Conservation (phyloP, 2,329 filamentous ascomycete species). For the Apiospora kogelbergensis region DNA sequence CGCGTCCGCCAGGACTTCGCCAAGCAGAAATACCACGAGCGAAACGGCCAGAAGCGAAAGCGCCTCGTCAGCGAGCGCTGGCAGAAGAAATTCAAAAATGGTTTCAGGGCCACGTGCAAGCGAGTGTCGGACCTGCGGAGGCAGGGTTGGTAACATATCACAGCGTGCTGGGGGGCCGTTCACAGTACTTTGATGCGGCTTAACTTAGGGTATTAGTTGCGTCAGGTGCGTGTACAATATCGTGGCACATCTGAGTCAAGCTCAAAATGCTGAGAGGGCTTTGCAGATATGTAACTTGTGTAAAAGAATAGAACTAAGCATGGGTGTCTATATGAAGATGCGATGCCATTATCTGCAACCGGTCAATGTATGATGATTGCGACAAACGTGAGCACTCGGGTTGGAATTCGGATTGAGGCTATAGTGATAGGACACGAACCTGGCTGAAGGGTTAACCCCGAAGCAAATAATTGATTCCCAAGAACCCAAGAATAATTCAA, state of each 20-base stretch:
- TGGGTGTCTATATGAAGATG: too few species aligned
- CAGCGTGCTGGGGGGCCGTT: not conserved
- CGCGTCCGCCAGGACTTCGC: constrained; percentile 54
- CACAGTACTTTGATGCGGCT: not conserved
- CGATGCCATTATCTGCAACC: too few species aligned
- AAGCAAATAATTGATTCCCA: too few species aligned
- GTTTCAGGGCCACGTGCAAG: constrained; percentile 63
- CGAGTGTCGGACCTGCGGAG: constrained; percentile 69
- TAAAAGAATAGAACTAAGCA: not conserved
- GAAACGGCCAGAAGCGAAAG: constrained; percentile 76
- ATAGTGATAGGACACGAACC: too few species aligned
- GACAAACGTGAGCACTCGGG: too few species aligned
- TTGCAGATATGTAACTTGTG: not conserved
- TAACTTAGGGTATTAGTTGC: not conserved
- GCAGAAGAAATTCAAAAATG: constrained; percentile 65
- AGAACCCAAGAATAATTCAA: too few species aligned
- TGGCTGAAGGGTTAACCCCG: too few species aligned
- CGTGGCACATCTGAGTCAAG: not conserved
- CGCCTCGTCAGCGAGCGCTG: constrained; percentile 68
- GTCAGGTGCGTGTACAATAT: not conserved
- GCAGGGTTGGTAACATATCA: constrained; percentile 70
- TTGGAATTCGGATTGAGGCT: too few species aligned
- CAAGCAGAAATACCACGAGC: constrained; percentile 71
- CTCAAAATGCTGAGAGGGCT: not conserved
- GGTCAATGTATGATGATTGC: too few species aligned